Percentiles rank a stretch among this genome's conserved stretches.
Evolutionary conservation across 2,329 filamentous ascomycete genomes (phyloP).

Genomic region (Fusarium nodosum): DNA sequence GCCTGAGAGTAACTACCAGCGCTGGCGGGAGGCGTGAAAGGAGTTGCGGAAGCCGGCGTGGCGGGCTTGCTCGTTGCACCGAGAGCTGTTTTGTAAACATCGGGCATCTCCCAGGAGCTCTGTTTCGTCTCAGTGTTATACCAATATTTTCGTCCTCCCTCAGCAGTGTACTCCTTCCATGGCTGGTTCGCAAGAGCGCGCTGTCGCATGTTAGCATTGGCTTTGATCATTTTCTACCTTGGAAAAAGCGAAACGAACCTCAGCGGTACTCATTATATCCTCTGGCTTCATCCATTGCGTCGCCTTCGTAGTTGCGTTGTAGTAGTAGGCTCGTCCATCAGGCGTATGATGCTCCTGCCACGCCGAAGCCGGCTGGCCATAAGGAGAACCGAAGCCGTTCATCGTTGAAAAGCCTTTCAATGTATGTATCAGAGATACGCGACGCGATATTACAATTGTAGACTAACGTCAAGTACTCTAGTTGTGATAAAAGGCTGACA

Average conservation of each 20-base stretch:
- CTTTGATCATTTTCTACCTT: not conserved
- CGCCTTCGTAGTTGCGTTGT: slow-evolving; percentile 85
- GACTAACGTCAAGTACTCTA: not conserved
- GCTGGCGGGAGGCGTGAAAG: slow-evolving; percentile 58
- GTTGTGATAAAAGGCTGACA: slow-evolving; percentile 5
- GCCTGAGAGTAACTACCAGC: slow-evolving; percentile 50
- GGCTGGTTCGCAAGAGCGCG: slow-evolving; percentile 84
- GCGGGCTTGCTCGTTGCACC: slow-evolving; percentile 66
- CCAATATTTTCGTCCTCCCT: slow-evolving; percentile 93
- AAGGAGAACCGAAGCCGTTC: slow-evolving; percentile 68
- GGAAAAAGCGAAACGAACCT: slow-evolving; percentile 67
- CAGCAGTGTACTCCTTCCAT: slow-evolving; percentile 92
- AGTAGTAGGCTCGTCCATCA: slow-evolving; percentile 91
- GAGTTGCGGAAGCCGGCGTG: slow-evolving; percentile 57
- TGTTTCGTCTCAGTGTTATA: slow-evolving; percentile 92
- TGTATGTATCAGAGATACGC: slow-evolving; percentile 1
- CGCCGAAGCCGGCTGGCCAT: slow-evolving; percentile 64
- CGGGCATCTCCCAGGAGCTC: slow-evolving; percentile 96
- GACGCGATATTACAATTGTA: slow-evolving; percentile 13
- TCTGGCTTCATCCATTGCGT: slow-evolving; percentile 96
- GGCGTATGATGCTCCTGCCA: slow-evolving; percentile 88
- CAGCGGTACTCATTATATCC: slow-evolving; percentile 85
- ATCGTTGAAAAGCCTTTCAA: slow-evolving; percentile 57
- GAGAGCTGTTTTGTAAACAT: slow-evolving; percentile 81
- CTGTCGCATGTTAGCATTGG: slow-evolving; percentile 53